Conservation (phyloP, 108 stramenopile species). For the Nitzschia sp. region DNA sequence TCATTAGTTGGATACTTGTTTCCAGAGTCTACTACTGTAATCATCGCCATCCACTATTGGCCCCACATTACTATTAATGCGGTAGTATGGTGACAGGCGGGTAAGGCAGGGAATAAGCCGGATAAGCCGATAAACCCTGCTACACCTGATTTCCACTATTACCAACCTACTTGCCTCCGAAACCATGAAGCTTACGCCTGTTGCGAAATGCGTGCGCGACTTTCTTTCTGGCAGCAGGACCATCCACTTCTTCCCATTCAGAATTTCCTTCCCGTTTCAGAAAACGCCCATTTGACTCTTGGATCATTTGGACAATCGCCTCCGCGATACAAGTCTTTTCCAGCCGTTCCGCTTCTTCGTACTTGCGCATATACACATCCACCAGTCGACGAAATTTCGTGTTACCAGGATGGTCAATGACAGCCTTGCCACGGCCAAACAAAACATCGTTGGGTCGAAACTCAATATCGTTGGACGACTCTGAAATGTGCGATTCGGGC, state of each 20-base stretch:
- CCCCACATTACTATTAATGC: no score
- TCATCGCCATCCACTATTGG: no score
- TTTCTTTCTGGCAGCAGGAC: slow-evolving; percentile 20
- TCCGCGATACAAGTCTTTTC: slow-evolving; percentile 39
- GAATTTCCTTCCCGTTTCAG: slow-evolving; percentile 14
- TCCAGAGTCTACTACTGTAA: no score
- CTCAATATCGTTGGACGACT: neutral
- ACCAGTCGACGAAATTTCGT: slow-evolving; percentile 25
- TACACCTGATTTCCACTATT: no score
- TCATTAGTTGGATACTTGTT: no score
- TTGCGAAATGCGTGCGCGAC: slow-evolving; percentile 37
- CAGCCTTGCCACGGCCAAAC: slow-evolving; percentile 65
- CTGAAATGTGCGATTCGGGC: neutral
- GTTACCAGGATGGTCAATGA: slow-evolving; percentile 42
- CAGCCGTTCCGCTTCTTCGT: slow-evolving; percentile 21
- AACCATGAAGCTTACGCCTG: no score
- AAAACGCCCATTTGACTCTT: slow-evolving; percentile 29
- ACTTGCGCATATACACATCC: slow-evolving; percentile 22
- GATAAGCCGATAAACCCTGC: no score
- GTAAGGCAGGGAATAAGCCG: no score
- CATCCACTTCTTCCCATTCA: slow-evolving; percentile 28
- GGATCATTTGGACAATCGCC: slow-evolving; percentile 33
- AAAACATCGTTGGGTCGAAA: slow-evolving; percentile 51
- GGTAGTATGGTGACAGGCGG: no score
- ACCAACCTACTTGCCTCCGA: no score